These are phyloP conservation scores for Aspergillus asperescens DNA, from an alignment of 495 filamentous ascomycete genomes.

Conservation along the genomic window DNA sequence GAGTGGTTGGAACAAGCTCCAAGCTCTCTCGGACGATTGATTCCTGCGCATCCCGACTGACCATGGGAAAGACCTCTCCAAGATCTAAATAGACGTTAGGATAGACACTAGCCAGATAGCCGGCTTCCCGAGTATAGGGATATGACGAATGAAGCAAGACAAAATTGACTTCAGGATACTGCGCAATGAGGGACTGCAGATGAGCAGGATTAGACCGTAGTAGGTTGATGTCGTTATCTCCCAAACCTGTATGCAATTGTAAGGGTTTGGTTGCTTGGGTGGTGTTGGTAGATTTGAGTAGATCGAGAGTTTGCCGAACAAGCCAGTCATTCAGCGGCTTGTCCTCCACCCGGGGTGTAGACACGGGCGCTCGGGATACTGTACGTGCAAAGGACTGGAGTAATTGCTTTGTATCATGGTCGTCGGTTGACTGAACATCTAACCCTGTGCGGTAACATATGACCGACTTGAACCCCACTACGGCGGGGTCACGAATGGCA, in stretches of 20 bases:
- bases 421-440: slow-evolving; percentile 34
- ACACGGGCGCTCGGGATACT: slow-evolving; percentile 19
- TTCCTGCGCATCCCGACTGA: slow-evolving; percentile 77
- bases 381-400: slow-evolving; percentile 32
- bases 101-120: slow-evolving; percentile 75
- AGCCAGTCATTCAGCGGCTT: slow-evolving; percentile 61
- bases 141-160: slow-evolving; percentile 82
- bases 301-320: slow-evolving; percentile 48
- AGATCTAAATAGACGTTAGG: slow-evolving; percentile 82
- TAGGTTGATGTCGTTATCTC: slow-evolving; percentile 76
- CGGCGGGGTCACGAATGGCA: slow-evolving; percentile 56
- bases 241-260: slow-evolving; percentile 84
- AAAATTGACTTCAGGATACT: slow-evolving; percentile 63
- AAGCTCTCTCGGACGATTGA: slow-evolving; percentile 65
- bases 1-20: slow-evolving; percentile 69
- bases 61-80: slow-evolving; percentile 77
- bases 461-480: slow-evolving; percentile 81
- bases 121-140: slow-evolving; percentile 76
- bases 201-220: slow-evolving; percentile 68
- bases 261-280: slow-evolving; percentile 57
- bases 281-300: slow-evolving; percentile 17
- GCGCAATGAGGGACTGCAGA: slow-evolving; percentile 66
- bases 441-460: slow-evolving; percentile 82
- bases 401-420: slow-evolving; percentile 17
- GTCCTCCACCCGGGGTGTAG: slow-evolving; percentile 53